These are phyloP conservation scores for Penicillium arizonense DNA, from an alignment of 495 filamentous ascomycete species.

Conservation along the genomic window DNA sequence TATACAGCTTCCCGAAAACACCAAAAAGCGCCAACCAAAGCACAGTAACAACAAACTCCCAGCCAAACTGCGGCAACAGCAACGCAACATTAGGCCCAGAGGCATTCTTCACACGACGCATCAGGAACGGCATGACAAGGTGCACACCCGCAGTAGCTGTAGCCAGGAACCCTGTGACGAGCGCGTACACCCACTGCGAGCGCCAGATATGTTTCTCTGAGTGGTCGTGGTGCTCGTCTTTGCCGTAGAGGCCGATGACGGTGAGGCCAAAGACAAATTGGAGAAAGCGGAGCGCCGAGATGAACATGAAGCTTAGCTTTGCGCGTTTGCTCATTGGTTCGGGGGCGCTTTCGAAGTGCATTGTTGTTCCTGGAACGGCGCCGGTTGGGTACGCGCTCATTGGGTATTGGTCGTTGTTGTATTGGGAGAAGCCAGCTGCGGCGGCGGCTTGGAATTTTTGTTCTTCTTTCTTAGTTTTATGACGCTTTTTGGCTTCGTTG, in stretches of 20 bases:
- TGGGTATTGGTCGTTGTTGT: constrained; percentile 13
- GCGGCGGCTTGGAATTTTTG: constrained; percentile 23
- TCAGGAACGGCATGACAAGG: constrained; percentile 50
- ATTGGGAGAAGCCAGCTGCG: constrained; percentile 7
- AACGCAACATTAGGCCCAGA: constrained; percentile 3
- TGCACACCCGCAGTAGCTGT: constrained; percentile 62
- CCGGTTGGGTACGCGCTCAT: constrained; percentile 22
- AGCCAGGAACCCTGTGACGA: constrained; percentile 59
- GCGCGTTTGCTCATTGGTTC: constrained; percentile 14
- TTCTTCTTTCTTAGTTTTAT: constrained; percentile 29
- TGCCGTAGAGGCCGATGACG: constrained; percentile 76
- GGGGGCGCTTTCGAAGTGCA: constrained; percentile 9
- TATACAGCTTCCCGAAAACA: constrained; percentile 77
- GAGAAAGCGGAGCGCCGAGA: constrained; percentile 57
- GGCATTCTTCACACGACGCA: constrained; percentile 39
- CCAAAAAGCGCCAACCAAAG: constrained; percentile 82
- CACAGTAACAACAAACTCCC: constrained; percentile 67
- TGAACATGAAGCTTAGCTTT: constrained; percentile 13
- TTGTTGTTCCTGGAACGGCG: constrained; percentile 18
- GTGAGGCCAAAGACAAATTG: constrained; percentile 73
- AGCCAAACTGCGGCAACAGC: constrained; percentile 53
- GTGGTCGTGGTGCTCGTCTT: constrained; percentile 61
- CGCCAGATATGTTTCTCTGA: constrained; percentile 49
- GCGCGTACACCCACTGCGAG: constrained; percentile 76
- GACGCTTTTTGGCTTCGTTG: constrained; percentile 29